A percentile compares a stretch with the other conserved stretches of the same genome.
phyloP scores from a whole-genome alignment of 192 early-diverging fungal genomes.

The Backusella circina region DNA sequence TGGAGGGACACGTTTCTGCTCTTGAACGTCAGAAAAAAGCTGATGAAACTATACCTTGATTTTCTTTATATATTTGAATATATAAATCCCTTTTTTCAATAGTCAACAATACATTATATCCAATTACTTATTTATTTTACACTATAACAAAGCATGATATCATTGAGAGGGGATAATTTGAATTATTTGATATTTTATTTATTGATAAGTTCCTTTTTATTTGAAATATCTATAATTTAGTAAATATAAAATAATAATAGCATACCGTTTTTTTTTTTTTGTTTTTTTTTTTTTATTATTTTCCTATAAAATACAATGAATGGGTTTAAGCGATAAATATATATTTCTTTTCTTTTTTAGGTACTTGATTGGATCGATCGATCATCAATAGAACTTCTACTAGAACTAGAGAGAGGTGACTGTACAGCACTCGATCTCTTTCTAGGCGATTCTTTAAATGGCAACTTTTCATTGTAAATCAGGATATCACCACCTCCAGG shows the following conservation, averaged over 20 bases:
- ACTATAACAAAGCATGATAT: too few relatives aligned
- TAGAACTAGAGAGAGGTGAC: not conserved
- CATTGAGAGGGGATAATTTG: too few relatives aligned
- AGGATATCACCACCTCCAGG: slow-evolving; percentile 11
- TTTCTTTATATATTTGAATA: not conserved
- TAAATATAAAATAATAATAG: not conserved
- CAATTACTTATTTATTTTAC: not conserved
- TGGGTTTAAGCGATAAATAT: not conserved
- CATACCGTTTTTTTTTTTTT: not conserved
- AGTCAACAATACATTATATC: not conserved
- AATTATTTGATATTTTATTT: too few relatives aligned
- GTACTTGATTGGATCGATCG: not conserved
- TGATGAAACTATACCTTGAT: slow-evolving; percentile 2
- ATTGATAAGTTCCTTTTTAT: too few relatives aligned
- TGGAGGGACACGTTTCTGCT: slow-evolving; percentile 34
- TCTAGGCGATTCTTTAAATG: not conserved
- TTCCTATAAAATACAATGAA: slow-evolving; percentile 3
- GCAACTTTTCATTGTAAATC: slow-evolving; percentile 7
- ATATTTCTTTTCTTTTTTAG: not conserved
- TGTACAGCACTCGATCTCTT: not conserved
- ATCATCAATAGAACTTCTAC: not conserved
- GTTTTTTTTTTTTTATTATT: too few relatives aligned
- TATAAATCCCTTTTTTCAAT: too few relatives aligned
- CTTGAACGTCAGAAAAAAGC: slow-evolving; percentile 26
- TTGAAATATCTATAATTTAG: too few relatives aligned